Base-by-base conservation (phyloP, 2,329 filamentous ascomycete genomes). In the Drechslerella coelobrocha region DNA sequence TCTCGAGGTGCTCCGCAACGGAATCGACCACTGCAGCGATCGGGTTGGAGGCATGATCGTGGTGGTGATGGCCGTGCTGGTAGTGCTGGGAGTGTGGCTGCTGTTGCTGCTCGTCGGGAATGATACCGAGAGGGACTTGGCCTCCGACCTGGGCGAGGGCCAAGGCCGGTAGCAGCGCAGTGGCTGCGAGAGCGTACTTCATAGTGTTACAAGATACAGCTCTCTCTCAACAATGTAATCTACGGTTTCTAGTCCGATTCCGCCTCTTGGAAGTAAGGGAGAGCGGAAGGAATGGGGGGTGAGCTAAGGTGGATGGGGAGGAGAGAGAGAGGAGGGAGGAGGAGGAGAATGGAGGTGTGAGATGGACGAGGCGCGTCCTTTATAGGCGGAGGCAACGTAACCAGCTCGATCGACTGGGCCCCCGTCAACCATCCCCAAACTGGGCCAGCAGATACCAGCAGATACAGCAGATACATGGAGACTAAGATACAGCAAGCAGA, bases 141-240 rank as follows among this genome's bases (percentile, higher is more conserved):
- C 61, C 55, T 55, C 57, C 57, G 31, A 34, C 34, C 29, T 65
- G 73, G 48, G 74, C 75, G 31, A 68, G 52, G 29, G 73, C 72
- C 39, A 73, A 63, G 31, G 73, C 72, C 39, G 73, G 72, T 21
- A 75, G 72, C 51, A 73, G 73, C 61, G 74, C 72, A 19, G 59
- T 69, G 37, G 75, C 74, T 73, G 75, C 75, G 62, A 75, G 51
- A 23, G 73, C 53, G 65, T 75, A 74, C 73, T 69, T 76, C 75
- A 76, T 76, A 52, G 48, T 72, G 62, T 26, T 26, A 34, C 24
- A 31, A 27, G 4, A 19, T 45, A 27, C 24, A 17, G 48, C 54
- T 59, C 54, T 59, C 26, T 19, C 19, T 47, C 19, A 10, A 10
- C 41, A 7, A 10, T 7, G 8, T 47, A 7, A 9, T 41, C n/a